phyloP scores from a whole-genome alignment of 805 yeast genomes.

The Clavispora santaluciae region DNA sequence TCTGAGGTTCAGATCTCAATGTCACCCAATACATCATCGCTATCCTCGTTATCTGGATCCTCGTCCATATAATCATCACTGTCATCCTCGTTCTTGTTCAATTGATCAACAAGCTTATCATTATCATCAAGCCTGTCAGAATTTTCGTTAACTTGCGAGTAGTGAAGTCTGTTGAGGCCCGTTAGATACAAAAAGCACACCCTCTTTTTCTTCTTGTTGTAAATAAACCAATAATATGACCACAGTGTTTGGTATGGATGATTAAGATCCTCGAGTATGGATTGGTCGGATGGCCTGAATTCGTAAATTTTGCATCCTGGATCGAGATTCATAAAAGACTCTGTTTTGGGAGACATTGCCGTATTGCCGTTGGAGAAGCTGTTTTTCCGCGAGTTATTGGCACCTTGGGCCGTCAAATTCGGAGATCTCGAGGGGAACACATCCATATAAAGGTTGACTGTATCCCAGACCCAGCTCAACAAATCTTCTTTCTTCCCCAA shows the following conservation, averaged over 20 bases:
- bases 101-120: conserved; percentile 20
- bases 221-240: conserved; percentile 86
- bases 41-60: conserved; percentile 20
- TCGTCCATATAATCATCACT: conserved; percentile 11
- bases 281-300: conserved; percentile 55
- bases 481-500: conserved; percentile 39
- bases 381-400: conserved; percentile 22
- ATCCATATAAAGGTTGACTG: conserved; percentile 78
- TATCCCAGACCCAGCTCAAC: conserved; percentile 79
- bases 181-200: conserved; percentile 81
- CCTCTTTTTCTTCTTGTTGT: conserved; percentile 85
- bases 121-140: conserved; percentile 16
- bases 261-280: conserved; percentile 56
- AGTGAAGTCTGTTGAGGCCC: conserved; percentile 39
- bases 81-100: conserved; percentile 12
- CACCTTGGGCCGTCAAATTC: conserved; percentile 18
- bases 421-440: conserved; percentile 35
- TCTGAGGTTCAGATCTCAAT: conserved; percentile 24
- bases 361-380: conserved; percentile 15
- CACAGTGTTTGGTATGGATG: conserved; percentile 50
- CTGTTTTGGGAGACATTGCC: conserved; percentile 7
- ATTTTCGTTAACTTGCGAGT: conserved; percentile 17
- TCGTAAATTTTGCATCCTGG: conserved; percentile 56
- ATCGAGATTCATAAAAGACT: conserved; percentile 8
- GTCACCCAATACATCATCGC: conserved; percentile 34